Base-by-base conservation (phyloP, 2,329 filamentous ascomycete genomes). In the Uncinocarpus reesii region DNA sequence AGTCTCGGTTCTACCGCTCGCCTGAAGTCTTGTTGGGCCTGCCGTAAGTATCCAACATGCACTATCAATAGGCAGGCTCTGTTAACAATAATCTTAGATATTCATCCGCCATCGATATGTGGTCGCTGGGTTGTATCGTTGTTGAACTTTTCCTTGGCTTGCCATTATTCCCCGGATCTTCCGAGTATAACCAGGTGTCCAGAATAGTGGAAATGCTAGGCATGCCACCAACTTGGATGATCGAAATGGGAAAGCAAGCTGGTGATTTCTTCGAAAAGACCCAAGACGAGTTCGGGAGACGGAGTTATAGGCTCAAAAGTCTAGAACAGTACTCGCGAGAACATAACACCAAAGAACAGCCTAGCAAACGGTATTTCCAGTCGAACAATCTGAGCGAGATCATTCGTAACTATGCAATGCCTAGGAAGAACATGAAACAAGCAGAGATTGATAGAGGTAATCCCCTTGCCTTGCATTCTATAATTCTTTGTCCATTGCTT, bases 311-410 rank as follows among this genome's bases (percentile, higher is more conserved):
- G 47, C 73, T 98, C 32, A 98, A 98, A 73, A 87, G 84, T 56
- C 93, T 98, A 86, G 92, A 98, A 62, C 88, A 95, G 65, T 98
- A 96, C 65, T 90, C 92, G 13, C 77, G 90, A 49, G 92, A 98
- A 64, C 92, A 95, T 63, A 85, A 85, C 51, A 92, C 88, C 29
- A 98, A 98, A 65, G 92, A 98, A 67, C 92, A 96, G 65, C 92
- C 92, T 18, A 98, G 92, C 78, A 98, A 98, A 74, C 96, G 96
- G 69, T 98, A 98, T 67, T 98, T 98, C 71, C 86, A 90, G 59
- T 88, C 89, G 29, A 95, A 81, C 34, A 94, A 88, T 1, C 71
- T 98, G 46, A 90, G 90, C 3, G 92, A 98, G 56, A 98, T 98
- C 55, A 96, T 98, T 70, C 87, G 93, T 64, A 88, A 86, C 48